Conservation (phyloP, 2,329 filamentous ascomycete genomes). For the Lasiodiplodia sp. region DNA sequence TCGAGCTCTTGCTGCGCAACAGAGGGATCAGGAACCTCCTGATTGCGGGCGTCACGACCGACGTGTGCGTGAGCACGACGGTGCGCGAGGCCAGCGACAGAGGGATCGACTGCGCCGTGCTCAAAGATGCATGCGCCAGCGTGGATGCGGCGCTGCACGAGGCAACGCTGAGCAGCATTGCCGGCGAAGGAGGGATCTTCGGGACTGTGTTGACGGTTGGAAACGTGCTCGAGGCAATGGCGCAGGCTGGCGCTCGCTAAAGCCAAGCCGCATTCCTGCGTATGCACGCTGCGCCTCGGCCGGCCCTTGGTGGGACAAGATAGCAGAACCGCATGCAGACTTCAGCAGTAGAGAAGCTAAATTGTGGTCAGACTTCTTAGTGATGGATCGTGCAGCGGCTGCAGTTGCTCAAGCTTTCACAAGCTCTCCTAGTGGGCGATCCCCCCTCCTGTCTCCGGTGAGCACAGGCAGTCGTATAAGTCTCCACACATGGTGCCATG, state of each 20-base stretch:
- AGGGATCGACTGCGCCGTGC: constrained; percentile 61
- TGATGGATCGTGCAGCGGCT: neutral
- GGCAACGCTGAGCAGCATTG: constrained; percentile 38
- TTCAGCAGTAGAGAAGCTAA: neutral
- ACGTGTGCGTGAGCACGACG: constrained; percentile 63
- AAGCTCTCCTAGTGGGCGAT: constrained; percentile 20
- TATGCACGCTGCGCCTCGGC: neutral
- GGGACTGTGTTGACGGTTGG: constrained; percentile 16
- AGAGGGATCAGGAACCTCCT: constrained; percentile 62
- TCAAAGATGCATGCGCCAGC: constrained; percentile 56
- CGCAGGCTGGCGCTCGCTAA: constrained; percentile 9
- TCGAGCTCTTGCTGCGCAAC: constrained; percentile 59
- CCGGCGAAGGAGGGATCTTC: constrained; percentile 22
- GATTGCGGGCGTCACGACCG: constrained; percentile 62
- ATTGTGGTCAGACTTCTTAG: neutral
- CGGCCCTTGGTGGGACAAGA: neutral
- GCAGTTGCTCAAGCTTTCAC: constrained; percentile 13
- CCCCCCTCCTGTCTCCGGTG: neutral
- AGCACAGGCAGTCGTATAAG: neutral
- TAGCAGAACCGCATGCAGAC: neutral
- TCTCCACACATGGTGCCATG: constrained; percentile 15
- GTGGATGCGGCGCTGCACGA: constrained; percentile 41
- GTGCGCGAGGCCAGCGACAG: constrained; percentile 64
- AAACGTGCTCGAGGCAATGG: constrained; percentile 38
- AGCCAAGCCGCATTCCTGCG: neutral